Percentiles rank a stretch among this genome's conserved stretches.
phyloP scores from a whole-genome alignment of 2,329 filamentous ascomycete species.

The Neonectria magnoliae region DNA sequence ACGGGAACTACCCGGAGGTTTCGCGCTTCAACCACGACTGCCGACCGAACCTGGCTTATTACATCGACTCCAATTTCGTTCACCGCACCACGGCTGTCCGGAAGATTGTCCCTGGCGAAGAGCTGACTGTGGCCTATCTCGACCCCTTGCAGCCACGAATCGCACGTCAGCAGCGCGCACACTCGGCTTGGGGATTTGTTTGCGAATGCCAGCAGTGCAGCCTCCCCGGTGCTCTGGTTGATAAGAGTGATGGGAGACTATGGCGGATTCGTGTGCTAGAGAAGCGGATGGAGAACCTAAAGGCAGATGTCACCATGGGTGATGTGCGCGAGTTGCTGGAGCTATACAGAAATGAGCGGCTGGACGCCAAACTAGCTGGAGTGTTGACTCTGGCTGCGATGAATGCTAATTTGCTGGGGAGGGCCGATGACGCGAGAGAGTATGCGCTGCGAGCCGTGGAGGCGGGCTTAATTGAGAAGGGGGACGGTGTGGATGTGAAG shows the following conservation, averaged over 20 bases:
- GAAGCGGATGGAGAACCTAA: not conserved
- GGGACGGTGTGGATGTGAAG: not conserved
- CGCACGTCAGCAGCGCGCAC: not conserved
- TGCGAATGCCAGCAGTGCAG: constrained; percentile 9
- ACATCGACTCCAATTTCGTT: constrained; percentile 9
- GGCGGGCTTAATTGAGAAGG: not conserved
- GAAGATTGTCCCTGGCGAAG: constrained; percentile 5
- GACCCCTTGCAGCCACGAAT: not conserved
- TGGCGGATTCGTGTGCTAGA: not conserved
- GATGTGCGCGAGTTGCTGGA: constrained; percentile 1
- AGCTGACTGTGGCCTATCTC: constrained; percentile 16
- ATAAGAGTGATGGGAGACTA: constrained; percentile 2
- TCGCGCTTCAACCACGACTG: constrained; percentile 18
- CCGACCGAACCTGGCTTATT: constrained; percentile 14
- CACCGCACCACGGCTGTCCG: not conserved
- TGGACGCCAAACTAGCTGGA: constrained; percentile 2
- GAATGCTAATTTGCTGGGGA: constrained; percentile 5
- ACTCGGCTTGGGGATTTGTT: constrained; percentile 1
- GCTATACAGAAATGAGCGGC: not conserved
- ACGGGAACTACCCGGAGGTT: constrained; percentile 1
- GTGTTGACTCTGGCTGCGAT: constrained; percentile 1
- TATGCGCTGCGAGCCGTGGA: constrained; percentile 6
- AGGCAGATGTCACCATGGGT: not conserved
- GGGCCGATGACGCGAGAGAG: constrained; percentile 1
- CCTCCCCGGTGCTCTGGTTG: not conserved